These are phyloP conservation scores for Rhododendron kiyosumense DNA, from an alignment of 148 eudicot genomes.

Conservation along the genomic window DNA sequence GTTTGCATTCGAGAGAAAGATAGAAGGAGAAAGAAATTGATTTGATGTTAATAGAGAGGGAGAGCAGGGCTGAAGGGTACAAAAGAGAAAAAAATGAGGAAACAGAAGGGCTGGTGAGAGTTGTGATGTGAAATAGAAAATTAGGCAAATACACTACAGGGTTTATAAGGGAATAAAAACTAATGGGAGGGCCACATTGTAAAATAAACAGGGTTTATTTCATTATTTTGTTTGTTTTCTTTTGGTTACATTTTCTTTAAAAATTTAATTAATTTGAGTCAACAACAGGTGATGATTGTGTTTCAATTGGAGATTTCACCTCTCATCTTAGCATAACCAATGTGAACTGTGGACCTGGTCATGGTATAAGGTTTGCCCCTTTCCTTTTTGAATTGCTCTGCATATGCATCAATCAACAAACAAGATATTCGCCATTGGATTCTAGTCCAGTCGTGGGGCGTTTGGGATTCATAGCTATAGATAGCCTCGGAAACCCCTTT, in stretches of 20 bases:
- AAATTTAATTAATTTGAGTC: too few relatives aligned
- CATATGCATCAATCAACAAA: too few relatives aligned
- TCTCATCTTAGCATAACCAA: constrained; percentile 37
- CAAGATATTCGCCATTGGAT: too few relatives aligned
- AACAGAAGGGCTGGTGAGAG: not conserved
- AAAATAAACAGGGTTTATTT: too few relatives aligned
- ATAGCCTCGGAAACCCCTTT: too few relatives aligned
- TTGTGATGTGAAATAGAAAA: not conserved
- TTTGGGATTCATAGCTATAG: too few relatives aligned
- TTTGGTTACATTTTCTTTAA: too few relatives aligned
- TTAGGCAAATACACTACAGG: not conserved
- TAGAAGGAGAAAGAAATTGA: not conserved
- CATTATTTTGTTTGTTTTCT: too few relatives aligned
- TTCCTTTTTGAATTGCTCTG: not conserved
- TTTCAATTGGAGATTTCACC: constrained; percentile 60
- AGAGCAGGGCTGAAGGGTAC: not conserved
- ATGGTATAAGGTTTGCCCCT: constrained; percentile 49
- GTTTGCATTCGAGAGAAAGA: not conserved
- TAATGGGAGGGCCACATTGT: not conserved
- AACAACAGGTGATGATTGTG: constrained; percentile 59
- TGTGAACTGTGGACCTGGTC: constrained; percentile 71
- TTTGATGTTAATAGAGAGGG: not conserved
- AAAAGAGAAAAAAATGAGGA: not conserved
- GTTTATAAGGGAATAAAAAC: not conserved
- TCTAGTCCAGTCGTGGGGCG: too few relatives aligned